phyloP scores from a whole-genome alignment of 2,329 filamentous ascomycete genomes.

The Sordariomycetes sp. region DNA sequence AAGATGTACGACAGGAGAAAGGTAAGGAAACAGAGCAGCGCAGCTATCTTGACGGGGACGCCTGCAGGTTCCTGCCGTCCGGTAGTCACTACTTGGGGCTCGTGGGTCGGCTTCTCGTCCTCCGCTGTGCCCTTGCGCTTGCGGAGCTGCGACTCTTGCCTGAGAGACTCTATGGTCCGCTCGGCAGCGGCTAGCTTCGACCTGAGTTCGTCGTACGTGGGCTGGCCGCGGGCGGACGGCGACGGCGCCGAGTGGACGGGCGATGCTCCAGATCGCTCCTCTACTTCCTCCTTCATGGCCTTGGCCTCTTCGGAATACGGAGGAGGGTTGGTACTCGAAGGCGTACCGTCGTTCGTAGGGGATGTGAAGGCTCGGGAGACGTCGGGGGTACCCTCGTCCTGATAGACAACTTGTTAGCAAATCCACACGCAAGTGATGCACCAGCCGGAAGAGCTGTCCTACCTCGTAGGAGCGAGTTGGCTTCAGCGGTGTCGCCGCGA shows the following conservation, averaged over 20 bases:
- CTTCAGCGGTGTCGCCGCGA: conserved; percentile 25
- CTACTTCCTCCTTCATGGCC: conserved; percentile 14
- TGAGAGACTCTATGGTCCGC: conserved; percentile 56
- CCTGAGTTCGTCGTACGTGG: conserved; percentile 47
- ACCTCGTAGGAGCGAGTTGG: conserved; percentile 24
- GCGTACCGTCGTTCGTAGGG: conserved; percentile 20
- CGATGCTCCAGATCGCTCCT: conserved; percentile 13
- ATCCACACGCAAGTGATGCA: neutral
- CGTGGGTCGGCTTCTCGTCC: conserved; percentile 34
- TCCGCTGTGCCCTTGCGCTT: conserved; percentile 51
- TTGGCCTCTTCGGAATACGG: conserved; percentile 20
- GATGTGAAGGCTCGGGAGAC: conserved; percentile 30
- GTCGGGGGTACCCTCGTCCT: conserved; percentile 28
- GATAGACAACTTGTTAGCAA: neutral
- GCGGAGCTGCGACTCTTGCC: conserved; percentile 58
- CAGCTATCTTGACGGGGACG: conserved; percentile 76
- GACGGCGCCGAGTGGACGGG: conserved; percentile 9
- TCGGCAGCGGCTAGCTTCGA: conserved; percentile 64
- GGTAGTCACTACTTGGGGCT: conserved; percentile 15
- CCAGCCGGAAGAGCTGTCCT: conserved; percentile 11
- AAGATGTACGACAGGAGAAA: conserved; percentile 94
- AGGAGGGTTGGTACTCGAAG: conserved; percentile 15
- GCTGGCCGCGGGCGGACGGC: conserved; percentile 17
- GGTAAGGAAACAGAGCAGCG: conserved; percentile 71
- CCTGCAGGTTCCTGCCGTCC: conserved; percentile 36